Evolutionary conservation across 1,284 basidiomycete species (phyloP).

Genomic region (Stygiomarasmius scandens): DNA sequence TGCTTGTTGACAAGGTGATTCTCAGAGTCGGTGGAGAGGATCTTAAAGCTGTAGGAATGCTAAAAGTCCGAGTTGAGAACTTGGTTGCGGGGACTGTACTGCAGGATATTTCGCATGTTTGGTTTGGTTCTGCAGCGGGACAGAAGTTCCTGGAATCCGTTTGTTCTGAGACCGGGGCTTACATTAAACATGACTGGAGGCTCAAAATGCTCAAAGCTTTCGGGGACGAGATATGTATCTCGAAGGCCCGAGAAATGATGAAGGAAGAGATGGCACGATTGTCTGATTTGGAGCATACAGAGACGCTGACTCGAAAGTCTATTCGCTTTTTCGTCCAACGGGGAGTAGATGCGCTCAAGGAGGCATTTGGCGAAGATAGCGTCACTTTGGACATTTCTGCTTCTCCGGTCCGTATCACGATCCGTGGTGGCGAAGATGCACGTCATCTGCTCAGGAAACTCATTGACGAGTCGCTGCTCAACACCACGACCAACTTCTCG

Average conservation of each 20-base stretch:
- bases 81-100: constrained; percentile 51
- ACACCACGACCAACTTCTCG: constrained; percentile 13
- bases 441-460: constrained; percentile 44
- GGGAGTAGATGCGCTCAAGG: constrained; percentile 47
- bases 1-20: constrained; percentile 19
- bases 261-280: constrained; percentile 45
- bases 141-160: constrained; percentile 38
- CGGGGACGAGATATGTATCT: constrained; percentile 37
- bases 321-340: constrained; percentile 51
- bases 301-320: constrained; percentile 35
- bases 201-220: constrained; percentile 42
- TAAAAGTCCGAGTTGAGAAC: constrained; percentile 61
- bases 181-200: constrained; percentile 45
- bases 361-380: constrained; percentile 51
- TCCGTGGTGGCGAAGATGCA: constrained; percentile 54
- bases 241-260: constrained; percentile 42
- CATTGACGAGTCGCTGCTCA: constrained; percentile 39
- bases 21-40: constrained; percentile 42
- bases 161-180: constrained; percentile 39
- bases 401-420: constrained; percentile 37
- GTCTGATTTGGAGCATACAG: constrained; percentile 40
- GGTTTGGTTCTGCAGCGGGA: constrained; percentile 31
- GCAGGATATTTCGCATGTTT: constrained; percentile 47
- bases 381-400: constrained; percentile 41
- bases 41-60: constrained; percentile 50